These are phyloP conservation scores for Papiliotrema terrestris DNA, from an alignment of 1,284 basidiomycete genomes.

Conservation along the genomic window DNA sequence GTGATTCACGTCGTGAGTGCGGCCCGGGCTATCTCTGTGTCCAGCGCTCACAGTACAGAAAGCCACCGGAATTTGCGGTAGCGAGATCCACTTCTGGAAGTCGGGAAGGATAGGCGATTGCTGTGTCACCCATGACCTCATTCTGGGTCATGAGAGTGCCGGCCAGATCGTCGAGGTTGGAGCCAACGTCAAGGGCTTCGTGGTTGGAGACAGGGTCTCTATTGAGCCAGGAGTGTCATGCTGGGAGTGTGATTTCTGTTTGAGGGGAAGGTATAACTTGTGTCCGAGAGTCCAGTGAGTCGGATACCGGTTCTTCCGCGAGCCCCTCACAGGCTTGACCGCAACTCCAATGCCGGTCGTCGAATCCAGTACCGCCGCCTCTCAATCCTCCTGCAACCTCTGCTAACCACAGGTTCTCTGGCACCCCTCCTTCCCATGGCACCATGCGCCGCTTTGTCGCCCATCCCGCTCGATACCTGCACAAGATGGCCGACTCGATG, in stretches of 20 bases:
- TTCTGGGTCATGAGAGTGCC: conserved; percentile 49
- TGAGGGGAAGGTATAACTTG: conserved; percentile 42
- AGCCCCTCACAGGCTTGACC: not conserved
- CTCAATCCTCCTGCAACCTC: not conserved
- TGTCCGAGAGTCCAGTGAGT: conserved; percentile 33
- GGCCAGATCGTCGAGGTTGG: conserved; percentile 48
- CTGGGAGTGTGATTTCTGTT: conserved; percentile 42
- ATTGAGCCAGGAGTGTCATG: conserved; percentile 51
- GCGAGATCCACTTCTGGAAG: conserved; percentile 33
- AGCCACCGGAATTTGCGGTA: conserved; percentile 28
- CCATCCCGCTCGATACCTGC: conserved; percentile 49
- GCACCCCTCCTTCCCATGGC: conserved; percentile 30
- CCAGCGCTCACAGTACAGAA: conserved; percentile 8
- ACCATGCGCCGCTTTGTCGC: conserved; percentile 46
- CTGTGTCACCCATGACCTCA: conserved; percentile 32
- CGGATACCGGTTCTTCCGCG: too few relatives aligned
- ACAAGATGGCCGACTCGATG: conserved; percentile 50
- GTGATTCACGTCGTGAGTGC: conserved; percentile 24
- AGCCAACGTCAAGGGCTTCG: conserved; percentile 38
- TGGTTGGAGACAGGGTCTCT: conserved; percentile 49
- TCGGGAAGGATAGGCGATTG: conserved; percentile 31
- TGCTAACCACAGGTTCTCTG: conserved; percentile 28
- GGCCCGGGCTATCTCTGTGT: not conserved
- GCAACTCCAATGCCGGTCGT: not conserved
- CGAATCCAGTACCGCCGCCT: not conserved